A percentile compares a stretch with the other conserved stretches of the same genome.
phyloP scores from a whole-genome alignment of 106 monocot genomes.

The Ottelia alismoides region DNA sequence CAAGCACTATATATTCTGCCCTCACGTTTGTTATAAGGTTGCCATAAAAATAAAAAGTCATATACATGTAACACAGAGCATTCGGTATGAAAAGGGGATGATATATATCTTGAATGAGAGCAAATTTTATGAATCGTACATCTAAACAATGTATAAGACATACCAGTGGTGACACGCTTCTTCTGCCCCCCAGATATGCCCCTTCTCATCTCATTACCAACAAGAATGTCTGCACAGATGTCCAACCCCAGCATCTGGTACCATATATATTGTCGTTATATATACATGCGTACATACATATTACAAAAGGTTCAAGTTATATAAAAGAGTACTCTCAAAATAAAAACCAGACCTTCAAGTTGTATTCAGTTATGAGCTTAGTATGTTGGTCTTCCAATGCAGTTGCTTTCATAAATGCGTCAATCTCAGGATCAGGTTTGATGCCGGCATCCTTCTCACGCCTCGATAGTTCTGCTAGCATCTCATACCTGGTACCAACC shows the following conservation, averaged over 20 bases:
- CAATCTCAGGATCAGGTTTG: conserved; percentile 77
- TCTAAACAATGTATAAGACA: background rate
- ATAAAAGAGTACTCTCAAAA: background rate
- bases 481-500: conserved; percentile 54
- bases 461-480: conserved; percentile 66
- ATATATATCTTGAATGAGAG: too few relatives aligned
- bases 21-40: too few relatives aligned
- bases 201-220: conserved; percentile 69
- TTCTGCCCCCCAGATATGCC: conserved; percentile 85
- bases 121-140: too few relatives aligned
- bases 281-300: background rate
- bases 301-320: background rate
- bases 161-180: conserved; percentile 63
- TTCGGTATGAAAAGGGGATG: too few relatives aligned
- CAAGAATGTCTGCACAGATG: conserved; percentile 57
- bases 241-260: conserved; percentile 61
- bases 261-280: background rate
- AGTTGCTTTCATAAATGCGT: conserved; percentile 77
- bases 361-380: conserved; percentile 44
- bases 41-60: too few relatives aligned
- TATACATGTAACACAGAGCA: too few relatives aligned
- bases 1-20: too few relatives aligned
- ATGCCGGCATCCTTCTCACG: conserved; percentile 66
- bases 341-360: conserved; percentile 49
- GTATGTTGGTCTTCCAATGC: conserved; percentile 38